A percentile compares a stretch with the other conserved stretches of the same genome.
Conservation (phyloP, 1,139 yeast species). For the Magnusiomyces fungicola region DNA sequence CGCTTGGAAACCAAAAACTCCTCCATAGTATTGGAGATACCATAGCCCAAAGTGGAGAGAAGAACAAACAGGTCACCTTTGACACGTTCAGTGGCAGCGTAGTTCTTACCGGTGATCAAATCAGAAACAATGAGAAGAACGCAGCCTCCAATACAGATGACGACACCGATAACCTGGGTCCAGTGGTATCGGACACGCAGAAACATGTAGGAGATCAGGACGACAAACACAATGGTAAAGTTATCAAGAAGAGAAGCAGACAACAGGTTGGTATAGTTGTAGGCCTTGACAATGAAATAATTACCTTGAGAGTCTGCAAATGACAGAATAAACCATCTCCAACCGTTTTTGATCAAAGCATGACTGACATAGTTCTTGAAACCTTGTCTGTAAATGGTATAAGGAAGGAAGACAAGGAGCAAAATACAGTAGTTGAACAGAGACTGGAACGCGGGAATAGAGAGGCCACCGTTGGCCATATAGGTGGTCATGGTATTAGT, state of each 20-base stretch:
- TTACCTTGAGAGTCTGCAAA: slow-evolving; percentile 42
- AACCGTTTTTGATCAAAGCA: slow-evolving; percentile 31
- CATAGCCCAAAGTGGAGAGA: slow-evolving; percentile 40
- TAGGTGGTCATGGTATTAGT: slow-evolving; percentile 39
- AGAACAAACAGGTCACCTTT: slow-evolving; percentile 41
- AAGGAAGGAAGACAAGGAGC: slow-evolving; percentile 35
- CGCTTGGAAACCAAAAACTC: slow-evolving; percentile 40
- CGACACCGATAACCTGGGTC: slow-evolving; percentile 38
- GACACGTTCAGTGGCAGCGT: slow-evolving; percentile 33
- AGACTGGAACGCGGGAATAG: slow-evolving; percentile 40
- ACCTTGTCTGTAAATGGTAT: slow-evolving; percentile 35
- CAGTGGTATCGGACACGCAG: slow-evolving; percentile 40
- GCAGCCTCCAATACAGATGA: slow-evolving; percentile 38
- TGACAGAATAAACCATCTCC: slow-evolving; percentile 39
- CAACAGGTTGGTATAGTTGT: slow-evolving; percentile 37
- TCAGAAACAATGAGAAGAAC: slow-evolving; percentile 38
- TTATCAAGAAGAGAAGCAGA: slow-evolving; percentile 39
- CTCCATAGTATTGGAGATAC: slow-evolving; percentile 38
- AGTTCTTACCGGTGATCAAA: slow-evolving; percentile 35
- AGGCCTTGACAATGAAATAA: slow-evolving; percentile 40
- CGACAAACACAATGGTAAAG: slow-evolving; percentile 41
- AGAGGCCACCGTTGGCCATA: slow-evolving; percentile 33
- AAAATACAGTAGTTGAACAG: slow-evolving; percentile 36
- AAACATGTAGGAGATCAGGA: slow-evolving; percentile 35
- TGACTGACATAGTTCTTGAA: slow-evolving; percentile 28